Conservation (phyloP, 805 yeast genomes). For the Wickerhamomyces bisporus region DNA sequence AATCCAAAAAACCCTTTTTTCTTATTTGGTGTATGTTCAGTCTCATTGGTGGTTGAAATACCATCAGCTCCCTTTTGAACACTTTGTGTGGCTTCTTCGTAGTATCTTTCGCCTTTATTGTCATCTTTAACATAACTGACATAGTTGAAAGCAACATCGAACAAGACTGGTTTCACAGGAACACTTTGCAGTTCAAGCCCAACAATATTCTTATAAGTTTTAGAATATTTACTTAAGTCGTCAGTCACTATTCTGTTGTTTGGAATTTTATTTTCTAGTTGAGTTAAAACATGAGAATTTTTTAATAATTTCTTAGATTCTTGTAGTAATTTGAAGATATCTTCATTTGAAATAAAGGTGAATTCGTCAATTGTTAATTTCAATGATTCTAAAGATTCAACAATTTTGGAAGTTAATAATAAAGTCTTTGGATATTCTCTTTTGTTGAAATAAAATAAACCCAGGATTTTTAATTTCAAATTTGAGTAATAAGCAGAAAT, state of each 20-base stretch:
- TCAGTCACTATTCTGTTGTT: constrained; percentile 24
- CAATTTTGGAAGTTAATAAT: constrained; percentile 34
- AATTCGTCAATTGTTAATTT: constrained; percentile 17
- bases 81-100: constrained; percentile 5
- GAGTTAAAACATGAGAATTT: constrained; percentile 43
- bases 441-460: constrained; percentile 37
- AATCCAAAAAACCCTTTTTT: constrained; percentile 71
- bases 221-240: constrained; percentile 15
- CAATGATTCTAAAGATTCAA: constrained; percentile 13
- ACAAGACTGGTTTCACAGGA: constrained; percentile 81
- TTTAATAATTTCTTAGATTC: constrained; percentile 15
- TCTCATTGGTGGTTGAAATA: constrained; percentile 3
- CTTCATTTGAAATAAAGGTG: constrained; percentile 33
- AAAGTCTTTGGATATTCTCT: constrained; percentile 43
- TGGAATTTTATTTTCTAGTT: constrained; percentile 31
- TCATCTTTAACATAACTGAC: constrained; percentile 38
- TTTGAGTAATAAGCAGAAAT: constrained; percentile 45
- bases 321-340: constrained; percentile 23
- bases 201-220: constrained; percentile 21
- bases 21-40: constrained; percentile 28
- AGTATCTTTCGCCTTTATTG: background rate
- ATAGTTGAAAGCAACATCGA: constrained; percentile 86
- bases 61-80: constrained; percentile 6
- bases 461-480: constrained; percentile 38
- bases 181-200: constrained; percentile 44